Evolutionary conservation across 2,329 filamentous ascomycete genomes (phyloP), one percentile per base, ranked within the genome.

Genomic region (Thielaviopsis punctulata): DNA sequence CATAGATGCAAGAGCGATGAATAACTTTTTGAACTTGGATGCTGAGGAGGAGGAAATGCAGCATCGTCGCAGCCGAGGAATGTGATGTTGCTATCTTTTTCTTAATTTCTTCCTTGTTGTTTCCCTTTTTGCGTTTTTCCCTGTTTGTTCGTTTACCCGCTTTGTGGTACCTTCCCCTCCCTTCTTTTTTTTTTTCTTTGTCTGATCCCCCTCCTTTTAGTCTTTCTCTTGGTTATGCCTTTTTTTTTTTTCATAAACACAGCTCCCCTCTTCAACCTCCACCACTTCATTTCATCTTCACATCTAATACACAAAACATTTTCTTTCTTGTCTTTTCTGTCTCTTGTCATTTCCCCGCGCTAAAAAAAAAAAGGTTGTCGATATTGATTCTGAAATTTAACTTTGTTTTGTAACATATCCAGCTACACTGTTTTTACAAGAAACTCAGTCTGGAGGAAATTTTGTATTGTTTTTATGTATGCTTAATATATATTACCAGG

Each of bases 401-500:
- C 18, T 48, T 48, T 30, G 10, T 48, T 48, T n/a, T 48, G 4
- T 30, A 30, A 30, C 10, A 36, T 33, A 27, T 53, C 46, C 24
- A 22, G 21, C 3, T 24, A n/a, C 41, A 23, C 23, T 41, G 19
- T 33, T 23, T 27, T 45, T 22, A 48, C 30, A 25, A 30, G n/a
- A n/a, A n/a, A n/a, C n/a, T n/a, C n/a, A n/a, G n/a, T n/a, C n/a
- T n/a, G 25, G 22, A 48, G 13, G 25, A 48, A 48, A 21, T 18
- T 48, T 48, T 48, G 24, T 36, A 36, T 46, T 46, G 22, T 46
- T n/a, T n/a, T n/a, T n/a, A n/a, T n/a, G n/a, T n/a, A n/a, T n/a
- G n/a, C n/a, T n/a, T n/a, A n/a, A n/a, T n/a, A n/a, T n/a, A n/a
- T n/a, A n/a, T n/a, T n/a, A n/a, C n/a, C n/a, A n/a, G n/a, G n/a